Evolutionary conservation across 106 monocot genomes (phyloP), one percentile per base, ranked within the genome.

Genomic region (Dendrobium nobile): DNA sequence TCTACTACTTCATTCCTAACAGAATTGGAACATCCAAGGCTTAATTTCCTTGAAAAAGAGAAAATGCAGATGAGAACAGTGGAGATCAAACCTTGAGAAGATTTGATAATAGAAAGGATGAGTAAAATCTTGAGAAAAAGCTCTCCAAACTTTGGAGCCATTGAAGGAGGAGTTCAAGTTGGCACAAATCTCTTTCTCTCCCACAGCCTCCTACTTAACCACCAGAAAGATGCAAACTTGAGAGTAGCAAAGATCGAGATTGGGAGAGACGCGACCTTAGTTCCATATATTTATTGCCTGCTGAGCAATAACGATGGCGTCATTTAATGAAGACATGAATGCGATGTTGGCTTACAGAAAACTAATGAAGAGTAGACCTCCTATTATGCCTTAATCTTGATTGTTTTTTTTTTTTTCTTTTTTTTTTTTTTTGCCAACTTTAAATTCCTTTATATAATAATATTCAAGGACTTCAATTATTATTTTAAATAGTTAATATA

Each of bases 121-220:
- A 91, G 55, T 54, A 91, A 54, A 70, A 88, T 80, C 68, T 58
- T 88, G 64, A 86, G 78, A 28, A 85, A 83, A 54, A 80, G 65
- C 42, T 33, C 79, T 33, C 22, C 75, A 22, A 67, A 80, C 44
- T 70, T 73, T 9, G 54, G 22, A 77, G 64, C 87, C 84, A 84
- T 84, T 78, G 51, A 16, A 0, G 11, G 31, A 48, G 28, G 42
- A 26, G 73, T 20, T 77, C 44, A 27, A 20, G 68, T 37, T 27
- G 27, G 16, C 47, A 47, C 37, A 54, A 24, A 75, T 24, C n/a
- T 68, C 15, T 37, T 11, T 33, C 33, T 45, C 19, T 77, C 1
- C 11, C 31, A 42, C 54, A 20, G 42, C 42, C 27, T 72, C 54
- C 2, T 19, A 9, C 77, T 45, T 72, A 26, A 31, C 42, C 75